phyloP scores from a whole-genome alignment of 371 early-diverging fungal species.

The Coemansia sp. region DNA sequence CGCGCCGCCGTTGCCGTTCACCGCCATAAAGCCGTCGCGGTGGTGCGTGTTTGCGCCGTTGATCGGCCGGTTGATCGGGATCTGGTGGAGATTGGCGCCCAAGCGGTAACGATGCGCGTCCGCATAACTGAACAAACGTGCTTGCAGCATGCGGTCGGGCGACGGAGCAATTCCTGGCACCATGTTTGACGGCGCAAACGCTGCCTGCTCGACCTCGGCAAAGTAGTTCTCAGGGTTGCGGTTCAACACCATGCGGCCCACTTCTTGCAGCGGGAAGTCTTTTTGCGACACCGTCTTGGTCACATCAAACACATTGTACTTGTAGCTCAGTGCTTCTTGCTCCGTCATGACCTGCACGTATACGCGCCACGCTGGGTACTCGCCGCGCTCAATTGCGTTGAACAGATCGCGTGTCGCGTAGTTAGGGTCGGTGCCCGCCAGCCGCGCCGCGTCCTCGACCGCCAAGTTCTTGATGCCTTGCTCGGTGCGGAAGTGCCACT shows the following conservation, averaged over 20 bases:
- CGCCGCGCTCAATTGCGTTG: conserved; percentile 66
- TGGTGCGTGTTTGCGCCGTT: conserved; percentile 58
- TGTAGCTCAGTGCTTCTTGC: conserved; percentile 65
- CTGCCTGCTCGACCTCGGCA: conserved; percentile 76
- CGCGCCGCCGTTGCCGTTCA: conserved; percentile 61
- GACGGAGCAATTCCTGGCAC: conserved; percentile 71
- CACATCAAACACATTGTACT: conserved; percentile 75
- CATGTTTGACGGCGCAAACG: conserved; percentile 67
- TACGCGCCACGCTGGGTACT: conserved; percentile 72
- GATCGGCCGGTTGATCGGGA: conserved; percentile 70
- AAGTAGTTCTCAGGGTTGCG: conserved; percentile 75
- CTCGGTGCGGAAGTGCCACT: conserved; percentile 80
- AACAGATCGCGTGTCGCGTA: conserved; percentile 71
- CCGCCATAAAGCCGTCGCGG: conserved; percentile 65
- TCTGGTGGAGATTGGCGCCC: conserved; percentile 67
- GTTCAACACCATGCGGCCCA: conserved; percentile 72
- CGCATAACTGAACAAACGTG: conserved; percentile 70
- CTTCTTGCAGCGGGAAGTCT: conserved; percentile 65
- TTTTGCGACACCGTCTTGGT: conserved; percentile 79
- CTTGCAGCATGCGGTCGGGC: conserved; percentile 71
- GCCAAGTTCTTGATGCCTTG: conserved; percentile 72
- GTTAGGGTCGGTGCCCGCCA: conserved; percentile 67
- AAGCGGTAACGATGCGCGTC: conserved; percentile 75
- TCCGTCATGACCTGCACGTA: conserved; percentile 71
- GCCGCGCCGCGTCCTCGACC: conserved; percentile 57